Conservation (phyloP, 805 yeast genomes). For the Candida insectorum region DNA sequence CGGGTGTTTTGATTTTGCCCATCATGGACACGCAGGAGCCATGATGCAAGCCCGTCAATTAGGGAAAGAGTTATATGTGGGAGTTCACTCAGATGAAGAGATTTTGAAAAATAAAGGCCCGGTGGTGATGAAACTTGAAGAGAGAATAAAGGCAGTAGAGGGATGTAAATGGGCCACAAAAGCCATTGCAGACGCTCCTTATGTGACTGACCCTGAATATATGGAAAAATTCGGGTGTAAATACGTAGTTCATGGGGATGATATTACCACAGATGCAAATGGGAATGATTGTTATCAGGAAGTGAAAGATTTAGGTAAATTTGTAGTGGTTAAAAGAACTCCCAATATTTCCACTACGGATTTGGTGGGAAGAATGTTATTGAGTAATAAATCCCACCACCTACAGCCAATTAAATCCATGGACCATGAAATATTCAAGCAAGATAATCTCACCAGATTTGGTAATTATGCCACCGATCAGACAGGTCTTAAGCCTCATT, state of each 20-base stretch:
- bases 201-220: slow-evolving; percentile 82
- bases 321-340: slow-evolving; percentile 89
- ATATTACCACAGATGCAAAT: slow-evolving; percentile 92
- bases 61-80: slow-evolving; percentile 74
- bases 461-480: slow-evolving; percentile 56
- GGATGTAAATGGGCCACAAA: slow-evolving; percentile 87
- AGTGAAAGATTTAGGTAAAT: slow-evolving; percentile 81
- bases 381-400: slow-evolving; percentile 59
- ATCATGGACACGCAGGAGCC: slow-evolving; percentile 97
- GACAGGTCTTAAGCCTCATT: slow-evolving; percentile 58
- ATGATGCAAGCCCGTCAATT: slow-evolving; percentile 86
- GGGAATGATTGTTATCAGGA: slow-evolving; percentile 90
- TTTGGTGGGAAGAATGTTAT: slow-evolving; percentile 82
- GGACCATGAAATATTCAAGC: slow-evolving; percentile 25
- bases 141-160: slow-evolving; percentile 78
- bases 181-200: slow-evolving; percentile 79
- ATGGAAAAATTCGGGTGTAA: slow-evolving; percentile 73
- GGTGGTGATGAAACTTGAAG: slow-evolving; percentile 82
- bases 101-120: slow-evolving; percentile 85
- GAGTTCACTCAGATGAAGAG: slow-evolving; percentile 90
- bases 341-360: slow-evolving; percentile 95
- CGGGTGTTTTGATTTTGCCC: slow-evolving; percentile 97
- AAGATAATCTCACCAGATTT: slow-evolving; percentile 42
- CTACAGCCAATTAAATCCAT: slow-evolving; percentile 17
- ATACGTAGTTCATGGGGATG: slow-evolving; percentile 98